Evolutionary conservation across 108 stramenopile genomes (phyloP), one percentile per base, ranked within the genome.

Genomic region (Epithemia pelagica): DNA sequence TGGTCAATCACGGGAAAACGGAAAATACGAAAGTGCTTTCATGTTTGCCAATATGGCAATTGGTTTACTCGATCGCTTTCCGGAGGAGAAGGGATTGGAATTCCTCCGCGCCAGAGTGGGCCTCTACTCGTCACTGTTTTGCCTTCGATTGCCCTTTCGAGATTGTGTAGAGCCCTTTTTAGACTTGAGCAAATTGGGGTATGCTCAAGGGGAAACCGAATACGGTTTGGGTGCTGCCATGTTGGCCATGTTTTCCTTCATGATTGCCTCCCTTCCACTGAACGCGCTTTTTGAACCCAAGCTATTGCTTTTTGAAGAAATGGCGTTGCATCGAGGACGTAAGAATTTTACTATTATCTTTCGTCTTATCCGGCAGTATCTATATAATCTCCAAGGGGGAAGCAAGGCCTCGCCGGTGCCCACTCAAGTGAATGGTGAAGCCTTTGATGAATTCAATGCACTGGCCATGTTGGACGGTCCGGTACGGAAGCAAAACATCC

Each of bases 261-360:
- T 71, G 28, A 71, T 67, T 1, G 33, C 64, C 51, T 65, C 65
- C 8, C 28, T 72, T 18, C 33, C 61, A 7, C 32, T 77, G 28
- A 71, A 66, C 0, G 15, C 71, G n/a, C 61, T 73, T 23, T 10
- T 77, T 0, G 76, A 77, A 52, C 51, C 72, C 0, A 72, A 73
- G 52, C 56, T 77, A 20, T 10, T 64, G 10, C 33, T 73, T 8
- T 52, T 73, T 30, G 71, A 77, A 24, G 67, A 77, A 32, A 61
- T 70, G 30, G 54, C 61, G 15, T 15, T 46, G 37, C 5, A 15
- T 5, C 37, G 37, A 15, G 37, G 37, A 15, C 37, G 37, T 15
- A 46, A 46, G 15, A 46, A 46, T 15, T 46, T 46, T 46, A 15
- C 15, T 5, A 46, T 46, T 46, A 46, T 46, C 5, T 46, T 46